Conservation (phyloP, 2,329 filamentous ascomycete species). For the Neocatenulostroma microsporum region DNA sequence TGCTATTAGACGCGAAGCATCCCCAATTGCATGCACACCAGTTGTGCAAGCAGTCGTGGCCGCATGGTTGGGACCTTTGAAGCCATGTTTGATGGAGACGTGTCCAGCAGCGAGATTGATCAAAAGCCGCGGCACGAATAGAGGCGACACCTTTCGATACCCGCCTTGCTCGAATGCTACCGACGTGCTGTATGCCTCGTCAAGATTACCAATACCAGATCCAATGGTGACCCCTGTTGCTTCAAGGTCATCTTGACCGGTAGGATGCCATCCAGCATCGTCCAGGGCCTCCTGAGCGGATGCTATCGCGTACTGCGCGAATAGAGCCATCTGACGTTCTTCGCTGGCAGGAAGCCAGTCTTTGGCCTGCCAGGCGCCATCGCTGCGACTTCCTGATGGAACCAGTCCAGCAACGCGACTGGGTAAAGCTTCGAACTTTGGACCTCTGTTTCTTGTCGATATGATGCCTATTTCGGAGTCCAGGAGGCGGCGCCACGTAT, state of each 20-base stretch:
- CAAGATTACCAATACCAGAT: slow-evolving; percentile 89
- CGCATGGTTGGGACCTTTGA: slow-evolving; percentile 84
- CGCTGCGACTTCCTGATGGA: slow-evolving; percentile 45
- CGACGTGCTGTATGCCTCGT: slow-evolving; percentile 81
- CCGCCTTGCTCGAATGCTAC: slow-evolving; percentile 67
- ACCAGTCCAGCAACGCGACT: slow-evolving; percentile 81
- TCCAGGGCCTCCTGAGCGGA: slow-evolving; percentile 77
- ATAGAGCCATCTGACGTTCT: slow-evolving; percentile 75
- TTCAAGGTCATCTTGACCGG: slow-evolving; percentile 55
- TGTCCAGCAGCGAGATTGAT: slow-evolving; percentile 95
- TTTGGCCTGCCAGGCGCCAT: slow-evolving; percentile 41
- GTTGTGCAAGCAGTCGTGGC: slow-evolving; percentile 94
- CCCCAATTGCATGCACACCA: slow-evolving; percentile 87
- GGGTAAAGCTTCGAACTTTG: slow-evolving; percentile 63
- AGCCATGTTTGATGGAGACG: slow-evolving; percentile 84
- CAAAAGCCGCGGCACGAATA: slow-evolving; percentile 86
- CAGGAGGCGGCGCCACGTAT: slow-evolving; percentile 73
- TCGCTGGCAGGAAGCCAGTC: slow-evolving; percentile 47
- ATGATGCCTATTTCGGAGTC: slow-evolving; percentile 72
- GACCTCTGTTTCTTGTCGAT: slow-evolving; percentile 57
- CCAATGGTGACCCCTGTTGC: slow-evolving; percentile 85
- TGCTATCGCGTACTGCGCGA: slow-evolving; percentile 85
- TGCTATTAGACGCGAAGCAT: slow-evolving; percentile 87
- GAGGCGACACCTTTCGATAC: slow-evolving; percentile 83
- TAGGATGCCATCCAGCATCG: slow-evolving; percentile 70